A percentile compares a stretch with the other conserved stretches of the same genome.
Evolutionary conservation across 1,284 basidiomycete species (phyloP).

Genomic region (Hemileia vastatrix): DNA sequence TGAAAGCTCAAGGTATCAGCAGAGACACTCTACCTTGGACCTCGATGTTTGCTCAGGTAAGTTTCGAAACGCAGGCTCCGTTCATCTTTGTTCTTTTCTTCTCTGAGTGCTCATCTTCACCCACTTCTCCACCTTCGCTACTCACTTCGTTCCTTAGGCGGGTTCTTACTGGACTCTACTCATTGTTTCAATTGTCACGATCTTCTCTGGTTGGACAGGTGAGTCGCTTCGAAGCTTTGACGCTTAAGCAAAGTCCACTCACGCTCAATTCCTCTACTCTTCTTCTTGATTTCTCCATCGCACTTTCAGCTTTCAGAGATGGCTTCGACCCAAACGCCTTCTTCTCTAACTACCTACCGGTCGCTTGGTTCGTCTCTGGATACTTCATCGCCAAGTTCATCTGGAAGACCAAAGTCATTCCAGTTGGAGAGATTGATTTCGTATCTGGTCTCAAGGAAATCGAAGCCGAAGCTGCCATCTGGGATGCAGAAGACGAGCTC

Average conservation of each 20-base stretch:
- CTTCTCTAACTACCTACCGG: slow-evolving; percentile 16
- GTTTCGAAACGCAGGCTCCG: too few relatives aligned
- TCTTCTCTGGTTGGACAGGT: slow-evolving; percentile 54
- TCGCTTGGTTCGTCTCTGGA: not conserved
- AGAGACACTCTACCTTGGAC: slow-evolving; percentile 29
- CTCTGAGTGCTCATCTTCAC: too few relatives aligned
- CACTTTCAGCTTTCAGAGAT: not conserved
- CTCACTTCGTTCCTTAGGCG: too few relatives aligned
- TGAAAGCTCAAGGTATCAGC: slow-evolving; percentile 28
- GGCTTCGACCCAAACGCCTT: too few relatives aligned
- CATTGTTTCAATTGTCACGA: slow-evolving; percentile 55
- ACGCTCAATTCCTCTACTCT: too few relatives aligned
- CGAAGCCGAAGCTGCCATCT: slow-evolving; percentile 12
- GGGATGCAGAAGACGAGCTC: not conserved
- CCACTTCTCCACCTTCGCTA: slow-evolving; percentile 58
- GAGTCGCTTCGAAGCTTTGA: slow-evolving; percentile 47
- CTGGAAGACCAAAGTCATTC: slow-evolving; percentile 50
- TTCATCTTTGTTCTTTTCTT: too few relatives aligned
- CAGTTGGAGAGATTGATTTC: slow-evolving; percentile 66
- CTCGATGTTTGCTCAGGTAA: too few relatives aligned
- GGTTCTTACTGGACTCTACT: slow-evolving; percentile 58
- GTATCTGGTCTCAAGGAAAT: slow-evolving; percentile 48
- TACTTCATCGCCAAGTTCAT: slow-evolving; percentile 44
- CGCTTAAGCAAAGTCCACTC: slow-evolving; percentile 55
- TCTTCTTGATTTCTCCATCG: too few relatives aligned